Base-by-base conservation (phyloP, 225 moss, liverwort and hornwort species). In the Rhytidiadelphus loreus region DNA sequence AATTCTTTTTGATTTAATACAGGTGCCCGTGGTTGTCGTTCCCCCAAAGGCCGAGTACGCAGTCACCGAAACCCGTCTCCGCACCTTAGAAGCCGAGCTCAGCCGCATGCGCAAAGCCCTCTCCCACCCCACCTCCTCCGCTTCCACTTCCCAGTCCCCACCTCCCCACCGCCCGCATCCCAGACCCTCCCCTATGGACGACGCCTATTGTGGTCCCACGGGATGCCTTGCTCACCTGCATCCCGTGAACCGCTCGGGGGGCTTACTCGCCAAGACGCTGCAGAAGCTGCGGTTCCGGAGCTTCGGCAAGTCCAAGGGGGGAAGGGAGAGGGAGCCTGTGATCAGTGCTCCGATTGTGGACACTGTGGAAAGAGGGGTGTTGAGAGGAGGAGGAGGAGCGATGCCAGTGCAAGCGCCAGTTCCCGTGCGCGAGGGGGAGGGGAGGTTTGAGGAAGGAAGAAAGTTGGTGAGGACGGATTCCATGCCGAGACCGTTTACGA, bases 31-130 rank as follows among this genome's bases (percentile, higher is more conserved):
- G 84, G 44, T 80, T 71, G 83, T 71, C 52, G 91, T 65, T 17
- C 90, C 93, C 4, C 82, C 94, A 2, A 96, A 95, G 86, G 88
- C 92, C 11, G 95, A 96, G 33, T 94, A 94, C 75, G 66, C 89
- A 33, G 95, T 93, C 9, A 97, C 95, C 26, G 95, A 97, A 85
- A 95, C 85, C 29, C 92, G 97, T 69, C 87, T 97, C 55, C 93
- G 93, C 61, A 95, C 85, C 74, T 85, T 97, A 79, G 96, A 96
- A 77, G 95, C 91, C 9, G 93, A 94, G 89, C 87, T 94, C 53
- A 88, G 89, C 71, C 83, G 82, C 66, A 92, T 94, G 93, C 92
- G 93, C 5, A 65, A 81, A 58, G 92, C 93, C 62, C 93, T 94
- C 29, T 84, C 93, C 3, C 77, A 90, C 7, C 93, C 58, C 9